These are phyloP conservation scores for Ophiosphaerella herpotricha DNA, from an alignment of 2,329 filamentous ascomycete genomes.

Conservation along the genomic window DNA sequence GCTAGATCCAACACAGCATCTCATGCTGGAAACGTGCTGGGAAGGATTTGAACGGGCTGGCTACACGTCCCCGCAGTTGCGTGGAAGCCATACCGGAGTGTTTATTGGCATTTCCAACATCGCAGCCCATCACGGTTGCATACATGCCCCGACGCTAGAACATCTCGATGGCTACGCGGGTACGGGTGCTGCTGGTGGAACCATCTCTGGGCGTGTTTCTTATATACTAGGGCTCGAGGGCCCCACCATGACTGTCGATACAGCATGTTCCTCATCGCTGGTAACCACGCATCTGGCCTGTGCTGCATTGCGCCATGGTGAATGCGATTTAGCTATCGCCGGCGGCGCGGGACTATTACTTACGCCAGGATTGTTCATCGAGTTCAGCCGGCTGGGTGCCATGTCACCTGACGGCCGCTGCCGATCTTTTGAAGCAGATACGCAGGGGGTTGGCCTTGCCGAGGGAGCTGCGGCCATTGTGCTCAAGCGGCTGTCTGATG, in stretches of 20 bases:
- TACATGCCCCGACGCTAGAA: no score
- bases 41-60: no score
- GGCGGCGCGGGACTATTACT: constrained; percentile 18
- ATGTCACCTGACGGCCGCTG: constrained; percentile 7
- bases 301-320: constrained; percentile 11
- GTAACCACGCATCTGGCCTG: constrained; percentile 19
- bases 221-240: constrained; percentile 27
- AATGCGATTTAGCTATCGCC: constrained; percentile 24
- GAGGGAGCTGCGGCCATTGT: background rate
- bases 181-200: background rate
- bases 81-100: no score
- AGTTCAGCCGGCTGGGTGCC: constrained; percentile 7
- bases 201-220: constrained; percentile 20
- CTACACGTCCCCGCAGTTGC: no score
- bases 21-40: no score
- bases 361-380: constrained; percentile 3
- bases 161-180: background rate
- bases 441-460: background rate
- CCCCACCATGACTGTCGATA: constrained; percentile 21
- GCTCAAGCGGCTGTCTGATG: background rate
- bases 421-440: background rate
- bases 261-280: constrained; percentile 23
- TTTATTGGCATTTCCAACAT: no score
- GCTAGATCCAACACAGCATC: no score
- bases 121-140: no score